Conservation (phyloP, 2,329 filamentous ascomycete species). For the Talaromyces sp. region DNA sequence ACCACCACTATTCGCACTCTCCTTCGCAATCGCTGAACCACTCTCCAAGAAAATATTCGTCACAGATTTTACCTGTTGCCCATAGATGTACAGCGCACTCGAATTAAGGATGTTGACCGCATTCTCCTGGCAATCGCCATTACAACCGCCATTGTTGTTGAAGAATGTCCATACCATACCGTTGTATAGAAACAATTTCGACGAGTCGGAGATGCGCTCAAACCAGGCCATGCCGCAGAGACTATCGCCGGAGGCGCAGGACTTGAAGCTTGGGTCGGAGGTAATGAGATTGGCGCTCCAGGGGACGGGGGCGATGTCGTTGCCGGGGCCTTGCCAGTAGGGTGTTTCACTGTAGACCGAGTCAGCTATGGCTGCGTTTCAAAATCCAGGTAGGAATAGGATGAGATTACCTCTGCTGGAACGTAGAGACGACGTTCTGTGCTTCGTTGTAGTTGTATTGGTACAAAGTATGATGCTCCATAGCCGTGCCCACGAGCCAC, state of each 20-base stretch:
- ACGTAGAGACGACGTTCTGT: constrained; percentile 49
- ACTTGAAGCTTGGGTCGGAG: constrained; percentile 30
- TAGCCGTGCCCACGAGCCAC: constrained; percentile 54
- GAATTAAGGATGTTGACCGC: constrained; percentile 29
- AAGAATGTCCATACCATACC: constrained; percentile 42
- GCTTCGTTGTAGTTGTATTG: constrained; percentile 53
- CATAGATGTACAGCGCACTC: constrained; percentile 28
- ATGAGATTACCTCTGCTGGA: constrained; percentile 29
- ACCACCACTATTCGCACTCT: constrained; percentile 31
- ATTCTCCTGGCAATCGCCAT: constrained; percentile 38
- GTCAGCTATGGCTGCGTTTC: background rate
- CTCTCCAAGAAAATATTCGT: constrained; percentile 31
- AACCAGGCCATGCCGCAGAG: constrained; percentile 39
- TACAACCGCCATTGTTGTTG: constrained; percentile 29
- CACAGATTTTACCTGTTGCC: constrained; percentile 29
- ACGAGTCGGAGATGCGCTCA: constrained; percentile 29
- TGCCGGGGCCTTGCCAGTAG: constrained; percentile 40
- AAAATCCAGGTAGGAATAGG: background rate
- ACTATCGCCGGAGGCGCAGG: constrained; percentile 28
- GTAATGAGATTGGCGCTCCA: constrained; percentile 24
- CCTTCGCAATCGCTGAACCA: constrained; percentile 23
- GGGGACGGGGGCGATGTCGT: constrained; percentile 30
- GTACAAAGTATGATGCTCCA: constrained; percentile 55
- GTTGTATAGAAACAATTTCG: constrained; percentile 38
- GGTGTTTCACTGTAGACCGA: constrained; percentile 48